Evolutionary conservation across 2,329 filamentous ascomycete species (phyloP).

Genomic region (Colletotrichum kahawae): DNA sequence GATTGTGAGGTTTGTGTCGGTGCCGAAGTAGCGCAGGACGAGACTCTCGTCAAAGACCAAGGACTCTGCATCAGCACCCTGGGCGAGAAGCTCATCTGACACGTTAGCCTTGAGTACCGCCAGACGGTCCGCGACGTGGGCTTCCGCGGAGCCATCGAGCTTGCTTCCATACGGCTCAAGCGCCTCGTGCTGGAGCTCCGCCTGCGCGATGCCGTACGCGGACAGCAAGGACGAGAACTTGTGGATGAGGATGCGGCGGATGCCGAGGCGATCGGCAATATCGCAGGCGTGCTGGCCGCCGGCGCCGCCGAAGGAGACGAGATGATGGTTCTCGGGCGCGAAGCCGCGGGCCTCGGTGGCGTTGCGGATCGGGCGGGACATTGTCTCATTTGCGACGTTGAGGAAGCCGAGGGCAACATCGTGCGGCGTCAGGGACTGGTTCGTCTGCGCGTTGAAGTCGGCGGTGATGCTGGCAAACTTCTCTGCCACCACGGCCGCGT

Average conservation of each 20-base stretch:
- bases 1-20: conserved; percentile 39
- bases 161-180: conserved; percentile 35
- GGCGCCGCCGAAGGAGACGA: conserved; percentile 68
- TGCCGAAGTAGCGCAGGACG: conserved; percentile 39
- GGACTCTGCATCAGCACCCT: conserved; percentile 43
- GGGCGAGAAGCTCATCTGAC: conserved; percentile 39
- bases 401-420: conserved; percentile 72
- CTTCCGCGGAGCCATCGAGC: conserved; percentile 9
- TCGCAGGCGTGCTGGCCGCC: conserved; percentile 65
- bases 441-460: conserved; percentile 42
- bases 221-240: conserved; percentile 45
- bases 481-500: conserved; percentile 39
- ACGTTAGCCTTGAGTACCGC: conserved; percentile 33
- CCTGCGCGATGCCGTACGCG: conserved; percentile 48
- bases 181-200: conserved; percentile 41
- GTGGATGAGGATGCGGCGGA: conserved; percentile 46
- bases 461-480: conserved; percentile 48
- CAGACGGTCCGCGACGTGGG: conserved; percentile 27
- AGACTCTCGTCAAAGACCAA: conserved; percentile 41
- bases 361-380: conserved; percentile 77
- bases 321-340: conserved; percentile 33
- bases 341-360: conserved; percentile 66
- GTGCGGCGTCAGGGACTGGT: conserved; percentile 33
- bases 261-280: conserved; percentile 45
- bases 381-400: conserved; percentile 77